Base-by-base conservation (phyloP, 2,329 filamentous ascomycete genomes). In the Fusarium compactum region DNA sequence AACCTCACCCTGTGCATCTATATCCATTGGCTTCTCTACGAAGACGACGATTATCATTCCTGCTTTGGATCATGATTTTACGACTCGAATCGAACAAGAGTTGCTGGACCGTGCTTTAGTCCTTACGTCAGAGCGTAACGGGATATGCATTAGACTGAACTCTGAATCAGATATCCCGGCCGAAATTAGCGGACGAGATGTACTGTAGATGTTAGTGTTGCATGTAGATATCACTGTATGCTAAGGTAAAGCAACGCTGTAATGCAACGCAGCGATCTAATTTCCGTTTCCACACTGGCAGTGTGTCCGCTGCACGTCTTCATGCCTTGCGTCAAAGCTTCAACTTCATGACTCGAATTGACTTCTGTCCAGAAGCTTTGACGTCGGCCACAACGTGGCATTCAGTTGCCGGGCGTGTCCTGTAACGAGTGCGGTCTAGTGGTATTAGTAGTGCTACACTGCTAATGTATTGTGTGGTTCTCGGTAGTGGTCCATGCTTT, bases 91-190 rank as follows among this genome's bases (percentile, higher is more conserved):
- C 24, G 32, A 24, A 63, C 65, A 18, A 40, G 8, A 20, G 34
- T 29, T n/a, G 50, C 50, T 69, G 43, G 50, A 46, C 52, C 46
- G 52, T 65, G 60, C 63, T 52, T n/a, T 52, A 48, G 20, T 38
- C 63, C 56, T 71, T 70, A 70, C 67, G 67, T 70, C 67, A 70
- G 56, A 54, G 40, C 38, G 53, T 57, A 25, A 30, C 56, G 38
- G 32, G 16, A 52, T 46, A 24, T 65, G 65, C 59, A 41, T 71
- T 71, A 71, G 67, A 16, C 46, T 63, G 57, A 70, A 71, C 63
- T 60, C 56, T 64, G 67, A 65, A 61, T 60, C 45, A 51, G 67
- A 65, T 65, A 51, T 68, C 63, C 62, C 54, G 51, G 67, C 58
- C 67, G 67, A 71, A 47, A 47, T n/a, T 29, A 32, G 38, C 50